Base-by-base conservation (phyloP, 768 basidiomycete genomes). In the Termitomyces sp. region DNA sequence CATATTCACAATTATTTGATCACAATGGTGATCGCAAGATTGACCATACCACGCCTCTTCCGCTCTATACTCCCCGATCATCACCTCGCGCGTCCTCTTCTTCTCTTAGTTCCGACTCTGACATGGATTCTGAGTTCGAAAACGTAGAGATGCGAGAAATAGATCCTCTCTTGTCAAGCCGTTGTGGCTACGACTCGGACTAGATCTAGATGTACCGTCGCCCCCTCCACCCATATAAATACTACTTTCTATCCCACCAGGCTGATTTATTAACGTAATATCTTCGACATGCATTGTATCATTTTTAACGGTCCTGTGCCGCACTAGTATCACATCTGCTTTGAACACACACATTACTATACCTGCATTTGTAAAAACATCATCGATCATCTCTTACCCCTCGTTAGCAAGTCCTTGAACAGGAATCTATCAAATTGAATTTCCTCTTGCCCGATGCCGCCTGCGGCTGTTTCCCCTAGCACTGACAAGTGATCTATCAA, bases 1-100 rank as follows among this genome's bases (percentile, higher is more conserved):
- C n/a, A n/a, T n/a, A n/a, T n/a, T n/a, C n/a, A n/a, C n/a, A n/a
- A 63, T 76, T 93, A 20, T 93, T 86, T 72, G 74, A 92, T 66
- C 66, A 76, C 18, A 88, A 89, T 64, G 91, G 92, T 18, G 86
- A 91, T 55, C 79, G 79, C 56, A 88, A 84, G 72, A 76, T 89
- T 51, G 89, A 92, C 66, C 78, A 82, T 61, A 82, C 80, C 35
- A 62, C 68, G n/a, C 86, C 84, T 14, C 72, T 90, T 46, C 91
- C 90, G 0, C 74, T 81, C 26, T 90, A 90, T 67, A 82, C 81
- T 16, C 85, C 82, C 33, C 40, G 43, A 55, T n/a, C 58, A 28
- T 54, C 61, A n/a, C 46, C 54, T 0, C 43, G 30, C 9, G 43
- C 64, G 20, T 56, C 60, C 30, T 60, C 62, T 1, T 57, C 55